These are phyloP conservation scores for Beauveria sp. DNA, from an alignment of 2,329 filamentous ascomycete genomes.

Conservation along the genomic window DNA sequence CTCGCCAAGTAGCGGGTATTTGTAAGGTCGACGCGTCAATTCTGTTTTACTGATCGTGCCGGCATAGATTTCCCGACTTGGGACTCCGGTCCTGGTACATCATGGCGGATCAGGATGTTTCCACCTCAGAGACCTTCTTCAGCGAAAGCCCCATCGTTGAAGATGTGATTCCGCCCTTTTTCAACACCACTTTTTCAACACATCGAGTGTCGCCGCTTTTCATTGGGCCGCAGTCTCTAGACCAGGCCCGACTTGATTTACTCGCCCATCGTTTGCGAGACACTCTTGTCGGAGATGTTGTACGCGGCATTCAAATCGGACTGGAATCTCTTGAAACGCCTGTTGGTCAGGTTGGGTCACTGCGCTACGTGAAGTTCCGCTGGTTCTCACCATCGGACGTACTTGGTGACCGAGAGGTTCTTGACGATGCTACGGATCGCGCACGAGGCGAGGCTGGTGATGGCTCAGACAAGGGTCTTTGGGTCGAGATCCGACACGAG, in stretches of 20 bases:
- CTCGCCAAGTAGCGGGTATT: not conserved
- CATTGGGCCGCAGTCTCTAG: slow-evolving; percentile 34
- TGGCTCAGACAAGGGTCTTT: slow-evolving; percentile 27
- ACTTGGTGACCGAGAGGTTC: slow-evolving; percentile 22
- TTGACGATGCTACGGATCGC: slow-evolving; percentile 13
- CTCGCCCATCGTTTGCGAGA: slow-evolving; percentile 45
- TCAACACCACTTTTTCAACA: slow-evolving; percentile 51
- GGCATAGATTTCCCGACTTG: not conserved
- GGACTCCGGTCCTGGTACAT: not conserved
- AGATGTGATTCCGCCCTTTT: slow-evolving; percentile 34
- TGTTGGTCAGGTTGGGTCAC: slow-evolving; percentile 29
- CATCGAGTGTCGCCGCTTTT: slow-evolving; percentile 49
- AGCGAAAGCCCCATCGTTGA: slow-evolving; percentile 13
- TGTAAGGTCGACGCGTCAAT: not conserved
- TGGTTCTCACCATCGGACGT: slow-evolving; percentile 33
- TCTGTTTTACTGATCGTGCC: not conserved
- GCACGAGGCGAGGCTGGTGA: slow-evolving; percentile 16
- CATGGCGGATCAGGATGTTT: slow-evolving; percentile 9
- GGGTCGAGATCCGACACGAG: slow-evolving; percentile 45
- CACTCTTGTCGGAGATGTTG: slow-evolving; percentile 48
- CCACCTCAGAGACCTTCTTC: slow-evolving; percentile 9
- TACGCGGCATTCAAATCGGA: slow-evolving; percentile 51
- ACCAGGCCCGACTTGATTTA: slow-evolving; percentile 28
- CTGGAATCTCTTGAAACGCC: slow-evolving; percentile 35
- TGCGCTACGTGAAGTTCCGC: slow-evolving; percentile 40